A percentile compares a stretch with the other conserved stretches of the same genome.
Evolutionary conservation across 257 asterid species (phyloP).

Genomic region (Fraxinus excelsior): DNA sequence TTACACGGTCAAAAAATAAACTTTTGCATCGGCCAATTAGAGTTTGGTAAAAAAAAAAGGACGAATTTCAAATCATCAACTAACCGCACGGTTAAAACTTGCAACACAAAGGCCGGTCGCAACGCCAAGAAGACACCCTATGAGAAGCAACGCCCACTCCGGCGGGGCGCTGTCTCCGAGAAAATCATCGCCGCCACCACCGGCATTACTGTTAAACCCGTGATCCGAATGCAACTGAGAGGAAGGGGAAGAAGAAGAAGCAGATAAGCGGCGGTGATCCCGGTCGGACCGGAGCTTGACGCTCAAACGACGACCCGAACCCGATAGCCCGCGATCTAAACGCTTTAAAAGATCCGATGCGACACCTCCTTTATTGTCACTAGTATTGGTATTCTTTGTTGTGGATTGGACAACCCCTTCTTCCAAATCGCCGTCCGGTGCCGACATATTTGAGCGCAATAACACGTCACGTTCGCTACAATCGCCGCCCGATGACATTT

Average conservation of each 20-base stretch:
- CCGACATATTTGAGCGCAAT: not conserved
- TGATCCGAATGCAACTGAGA: conserved; percentile 36
- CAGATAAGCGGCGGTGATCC: conserved; percentile 35
- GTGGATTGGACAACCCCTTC: not conserved
- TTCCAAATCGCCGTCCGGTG: conserved; percentile 5
- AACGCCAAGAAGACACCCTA: conserved; percentile 92
- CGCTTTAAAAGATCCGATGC: conserved; percentile 61
- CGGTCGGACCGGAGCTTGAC: conserved; percentile 37
- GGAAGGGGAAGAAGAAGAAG: conserved; percentile 37
- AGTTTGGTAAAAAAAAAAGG: not conserved
- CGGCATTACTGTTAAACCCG: conserved; percentile 30
- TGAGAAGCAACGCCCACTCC: conserved; percentile 93
- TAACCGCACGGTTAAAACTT: conserved; percentile 90
- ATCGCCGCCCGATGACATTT: conserved; percentile 2
- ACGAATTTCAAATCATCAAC: conserved; percentile 29
- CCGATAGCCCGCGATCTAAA: conserved; percentile 48
- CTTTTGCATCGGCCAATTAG: too few species aligned
- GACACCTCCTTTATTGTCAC: conserved; percentile 14
- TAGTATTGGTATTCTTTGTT: not conserved
- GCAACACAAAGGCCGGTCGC: conserved; percentile 97
- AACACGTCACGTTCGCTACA: not conserved
- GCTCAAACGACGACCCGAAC: conserved; percentile 49
- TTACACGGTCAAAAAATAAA: not conserved
- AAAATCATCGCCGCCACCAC: conserved; percentile 45
- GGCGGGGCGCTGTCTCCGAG: conserved; percentile 91